Base-by-base conservation (phyloP, 2,329 filamentous ascomycete species). In the Hymenoscyphus infarciens region DNA sequence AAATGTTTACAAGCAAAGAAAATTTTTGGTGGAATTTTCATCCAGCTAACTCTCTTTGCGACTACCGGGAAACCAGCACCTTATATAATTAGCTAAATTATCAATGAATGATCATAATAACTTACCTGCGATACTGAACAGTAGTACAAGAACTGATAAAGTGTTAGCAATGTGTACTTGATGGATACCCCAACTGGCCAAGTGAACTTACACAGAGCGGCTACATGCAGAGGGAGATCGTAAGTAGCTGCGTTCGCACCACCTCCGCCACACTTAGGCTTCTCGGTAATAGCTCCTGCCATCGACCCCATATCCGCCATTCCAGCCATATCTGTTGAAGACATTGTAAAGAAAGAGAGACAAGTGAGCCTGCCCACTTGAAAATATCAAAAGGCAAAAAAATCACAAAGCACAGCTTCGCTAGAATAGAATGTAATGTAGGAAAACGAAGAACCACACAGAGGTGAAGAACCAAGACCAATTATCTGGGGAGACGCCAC, bases 1-100 rank as follows among this genome's bases (percentile, higher is more conserved):
- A 91, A 88, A 76, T 91, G 87, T 67, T 89, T 85, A 70, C 86
- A 87, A 66, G 87, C 78, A 73, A 89, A 88, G 66, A 89, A 81
- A 69, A 89, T 81, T 25, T 75, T 80, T 66, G 80, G 81, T 59
- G 87, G 86, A 61, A 83, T 82, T 45, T 64, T 66, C 60, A 66
- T 61, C 62, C 62, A 66, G 2, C 6, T 63, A 33, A 66, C 60
- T 66, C 84, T 82, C 60, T 83, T 82, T 10, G 85, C 87, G 61
- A 90, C 76, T 38, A 90, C 77, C 1, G 88, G 88, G 60, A 90
- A 86, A 1, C 63, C 63, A 55, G 63, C 63, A 4, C 82, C 86
- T 72, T 87, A 89, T 5, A 29, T 16, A 33, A 86, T 60, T 86
- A 83, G 74, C 80, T 15, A 16, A 38, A 3, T 77, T 38, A 38